phyloP scores from a whole-genome alignment of 768 basidiomycete species.

The Rhodotorula taiwanensis region DNA sequence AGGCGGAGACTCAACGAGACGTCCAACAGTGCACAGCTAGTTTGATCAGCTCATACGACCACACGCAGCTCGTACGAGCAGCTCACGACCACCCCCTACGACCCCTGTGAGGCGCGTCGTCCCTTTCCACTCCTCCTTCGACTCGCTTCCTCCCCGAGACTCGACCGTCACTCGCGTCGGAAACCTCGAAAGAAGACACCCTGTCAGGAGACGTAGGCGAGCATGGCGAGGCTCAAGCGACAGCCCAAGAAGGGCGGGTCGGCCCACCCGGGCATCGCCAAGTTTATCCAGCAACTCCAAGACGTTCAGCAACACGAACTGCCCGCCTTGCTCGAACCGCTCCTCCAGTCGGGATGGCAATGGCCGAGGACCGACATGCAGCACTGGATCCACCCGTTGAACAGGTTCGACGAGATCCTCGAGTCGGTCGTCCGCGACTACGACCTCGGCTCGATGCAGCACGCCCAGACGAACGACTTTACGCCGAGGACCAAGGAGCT shows the following conservation, averaged over 20 bases:
- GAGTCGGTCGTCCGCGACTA: conserved; percentile 76
- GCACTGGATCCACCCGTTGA: conserved; percentile 90
- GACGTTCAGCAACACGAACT: conserved; percentile 66
- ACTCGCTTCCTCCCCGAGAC: no score
- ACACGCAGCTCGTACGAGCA: no score
- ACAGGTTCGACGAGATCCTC: conserved; percentile 86
- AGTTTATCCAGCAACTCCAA: conserved; percentile 66
- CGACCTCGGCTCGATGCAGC: conserved; percentile 57
- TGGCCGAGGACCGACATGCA: conserved; percentile 96
- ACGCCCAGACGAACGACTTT: conserved; percentile 73
- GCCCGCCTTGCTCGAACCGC: conserved; percentile 57
- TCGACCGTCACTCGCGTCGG: no score
- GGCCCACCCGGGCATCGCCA: conserved; percentile 50
- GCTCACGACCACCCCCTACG: no score
- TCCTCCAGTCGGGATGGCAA: conserved; percentile 58
- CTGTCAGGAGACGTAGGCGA: background rate
- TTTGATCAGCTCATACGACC: no score
- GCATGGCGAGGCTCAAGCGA: conserved; percentile 33
- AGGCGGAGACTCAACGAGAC: no score
- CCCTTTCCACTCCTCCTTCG: no score
- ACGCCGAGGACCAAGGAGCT: conserved; percentile 65
- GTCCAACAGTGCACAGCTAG: no score
- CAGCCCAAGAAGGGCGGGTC: conserved; percentile 29
- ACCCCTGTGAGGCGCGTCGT: no score
- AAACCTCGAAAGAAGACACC: no score